Evolutionary conservation across 257 asterid species (phyloP).

Genomic region (Echites panduratus): DNA sequence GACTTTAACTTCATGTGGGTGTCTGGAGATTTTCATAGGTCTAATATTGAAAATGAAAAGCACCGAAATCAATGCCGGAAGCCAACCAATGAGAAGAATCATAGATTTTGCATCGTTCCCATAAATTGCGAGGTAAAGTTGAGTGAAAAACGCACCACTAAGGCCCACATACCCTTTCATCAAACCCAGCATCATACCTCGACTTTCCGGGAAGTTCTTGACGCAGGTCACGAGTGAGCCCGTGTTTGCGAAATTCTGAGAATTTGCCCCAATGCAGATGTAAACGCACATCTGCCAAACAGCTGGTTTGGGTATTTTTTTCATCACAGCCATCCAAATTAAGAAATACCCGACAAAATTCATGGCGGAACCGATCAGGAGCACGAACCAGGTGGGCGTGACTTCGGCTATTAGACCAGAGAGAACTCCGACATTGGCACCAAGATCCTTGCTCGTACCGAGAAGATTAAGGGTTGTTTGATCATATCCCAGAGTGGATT

Average conservation of each 20-base stretch:
- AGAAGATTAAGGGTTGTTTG: conserved; percentile 31
- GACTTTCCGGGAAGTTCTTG: conserved; percentile 25
- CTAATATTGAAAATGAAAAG: conserved; percentile 21
- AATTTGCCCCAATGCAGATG: conserved; percentile 29
- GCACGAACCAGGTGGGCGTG: conserved; percentile 28
- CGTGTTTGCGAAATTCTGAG: conserved; percentile 35
- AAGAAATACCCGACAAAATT: conserved; percentile 27
- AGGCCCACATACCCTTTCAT: conserved; percentile 32
- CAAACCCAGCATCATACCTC: conserved; percentile 30
- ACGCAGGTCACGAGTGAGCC: conserved; percentile 31
- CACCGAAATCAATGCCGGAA: conserved; percentile 24
- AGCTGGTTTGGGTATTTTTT: conserved; percentile 20
- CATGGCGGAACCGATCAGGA: conserved; percentile 20
- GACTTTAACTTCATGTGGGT: conserved; percentile 24
- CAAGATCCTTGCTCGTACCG: conserved; percentile 27
- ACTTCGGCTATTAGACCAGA: conserved; percentile 34
- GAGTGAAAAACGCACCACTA: conserved; percentile 31
- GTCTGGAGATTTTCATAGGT: conserved; percentile 15
- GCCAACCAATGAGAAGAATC: conserved; percentile 29
- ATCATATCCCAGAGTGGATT: conserved; percentile 29
- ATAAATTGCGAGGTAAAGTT: conserved; percentile 28
- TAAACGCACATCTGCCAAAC: conserved; percentile 34
- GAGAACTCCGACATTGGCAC: conserved; percentile 33
- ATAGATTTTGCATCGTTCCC: conserved; percentile 22
- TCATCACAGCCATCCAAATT: conserved; percentile 29